Evolutionary conservation across 208 protist species (phyloP).

Genomic region (Trypanosoma scelopori): DNA sequence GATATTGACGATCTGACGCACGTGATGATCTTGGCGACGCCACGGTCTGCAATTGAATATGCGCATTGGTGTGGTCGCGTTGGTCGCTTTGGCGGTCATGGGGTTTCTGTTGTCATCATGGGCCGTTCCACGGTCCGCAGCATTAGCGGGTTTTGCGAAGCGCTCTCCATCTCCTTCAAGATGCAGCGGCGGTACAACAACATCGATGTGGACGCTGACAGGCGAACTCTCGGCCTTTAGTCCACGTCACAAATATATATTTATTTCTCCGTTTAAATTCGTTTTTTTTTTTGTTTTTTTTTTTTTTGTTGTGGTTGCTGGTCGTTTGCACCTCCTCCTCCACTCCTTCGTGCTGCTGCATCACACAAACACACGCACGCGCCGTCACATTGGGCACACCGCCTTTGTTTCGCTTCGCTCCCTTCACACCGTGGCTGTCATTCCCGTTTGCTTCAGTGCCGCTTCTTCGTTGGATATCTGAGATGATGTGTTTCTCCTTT

Average conservation of each 20-base stretch:
- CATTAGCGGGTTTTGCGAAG: constrained; percentile 65
- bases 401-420: no score
- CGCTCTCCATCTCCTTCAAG: constrained; percentile 52
- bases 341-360: no score
- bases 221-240: constrained; percentile 38
- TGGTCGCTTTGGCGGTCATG: constrained; percentile 62
- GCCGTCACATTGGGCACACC: no score
- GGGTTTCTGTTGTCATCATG: constrained; percentile 66
- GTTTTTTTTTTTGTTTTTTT: constrained; percentile 16
- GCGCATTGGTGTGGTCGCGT: constrained; percentile 88
- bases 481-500: no score
- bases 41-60: constrained; percentile 66
- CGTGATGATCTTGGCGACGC: constrained; percentile 67
- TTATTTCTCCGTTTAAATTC: no score
- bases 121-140: constrained; percentile 47
- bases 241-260: no score
- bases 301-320: not conserved
- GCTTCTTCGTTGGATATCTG: no score
- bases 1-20: constrained; percentile 73
- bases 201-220: constrained; percentile 53
- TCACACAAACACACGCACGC: no score
- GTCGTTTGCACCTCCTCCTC: no score
- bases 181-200: constrained; percentile 48
- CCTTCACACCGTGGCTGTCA: no score
- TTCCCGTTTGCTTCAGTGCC: no score